Evolutionary conservation across 805 yeast genomes (phyloP), one percentile per base, ranked within the genome.

Genomic region (Candida maesae): DNA sequence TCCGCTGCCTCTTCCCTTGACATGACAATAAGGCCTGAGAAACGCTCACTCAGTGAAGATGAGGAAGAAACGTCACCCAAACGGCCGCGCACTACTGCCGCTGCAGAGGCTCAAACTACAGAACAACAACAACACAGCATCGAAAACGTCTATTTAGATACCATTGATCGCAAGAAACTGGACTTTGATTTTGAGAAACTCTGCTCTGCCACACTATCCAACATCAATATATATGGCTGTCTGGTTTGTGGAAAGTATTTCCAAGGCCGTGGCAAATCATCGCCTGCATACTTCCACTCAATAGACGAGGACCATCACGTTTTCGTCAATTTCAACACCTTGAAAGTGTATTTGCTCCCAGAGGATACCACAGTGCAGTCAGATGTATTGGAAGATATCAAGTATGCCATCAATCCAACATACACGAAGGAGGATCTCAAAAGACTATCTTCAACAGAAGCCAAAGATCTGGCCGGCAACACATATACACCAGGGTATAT

Each of bases 101-200:
- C 17, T 5, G 5, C 31, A n/a, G 20, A 18, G 14, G 33, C 9
- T 23, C 7, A 5, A 4, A 8, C 23, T 23, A 23, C 24, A n/a
- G 11, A 17, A n/a, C 36, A 33, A 31, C 29, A 11, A 26, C 7
- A 28, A 18, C 16, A 13, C 17, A 31, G 23, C 33, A 30, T 46
- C 19, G 45, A 46, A n/a, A 39, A 40, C 32, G 15, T 52, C 13
- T 58, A 55, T 40, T 47, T 60, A 7, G 65, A 60, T 14, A 61
- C 64, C 12, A 58, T 56, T 32, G 59, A 59, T 33, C 50, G 56
- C 32, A 60, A 54, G 33, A 58, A 52, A 15, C 43, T 70, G 12
- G 87, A 86, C 54, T 85, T 86, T 56, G 95, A 84, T 56, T 71
- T 74, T 38, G 87, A 81, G 33, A 79, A 78, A 53, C 59, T 75